Conservation (phyloP, 345 rosid species). For the Conringia planisiliqua region DNA sequence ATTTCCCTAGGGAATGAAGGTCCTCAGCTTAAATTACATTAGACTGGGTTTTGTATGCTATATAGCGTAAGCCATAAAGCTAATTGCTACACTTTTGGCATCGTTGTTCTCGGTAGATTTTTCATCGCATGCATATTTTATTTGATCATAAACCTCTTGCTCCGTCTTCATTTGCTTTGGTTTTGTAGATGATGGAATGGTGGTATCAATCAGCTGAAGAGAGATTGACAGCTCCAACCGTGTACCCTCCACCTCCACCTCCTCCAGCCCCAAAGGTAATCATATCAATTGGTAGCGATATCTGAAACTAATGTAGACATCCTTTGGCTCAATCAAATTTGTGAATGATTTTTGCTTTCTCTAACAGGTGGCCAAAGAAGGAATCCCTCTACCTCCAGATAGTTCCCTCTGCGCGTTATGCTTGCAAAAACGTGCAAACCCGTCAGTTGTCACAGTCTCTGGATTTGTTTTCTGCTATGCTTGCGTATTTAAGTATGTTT, state of each 20-base stretch:
- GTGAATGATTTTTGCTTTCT: not conserved
- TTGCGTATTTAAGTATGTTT: slow-evolving; percentile 84
- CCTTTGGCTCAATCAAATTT: not conserved
- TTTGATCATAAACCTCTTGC: not conserved
- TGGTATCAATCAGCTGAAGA: slow-evolving; percentile 99
- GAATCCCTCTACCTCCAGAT: slow-evolving; percentile 75
- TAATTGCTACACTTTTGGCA: not conserved
- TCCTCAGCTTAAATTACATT: not conserved
- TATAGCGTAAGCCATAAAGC: not conserved
- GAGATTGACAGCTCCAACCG: slow-evolving; percentile 97
- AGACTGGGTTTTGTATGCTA: not conserved
- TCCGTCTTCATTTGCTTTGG: not conserved
- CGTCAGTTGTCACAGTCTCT: slow-evolving; percentile 84
- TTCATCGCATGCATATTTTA: not conserved
- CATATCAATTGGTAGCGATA: not conserved
- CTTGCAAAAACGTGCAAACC: slow-evolving; percentile 91
- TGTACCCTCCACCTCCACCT: slow-evolving; percentile 96
- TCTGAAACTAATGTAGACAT: not conserved
- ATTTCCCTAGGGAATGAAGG: not conserved
- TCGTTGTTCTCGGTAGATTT: not conserved
- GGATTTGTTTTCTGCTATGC: slow-evolving; percentile 97
- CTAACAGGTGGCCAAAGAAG: slow-evolving; percentile 76
- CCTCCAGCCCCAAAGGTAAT: slow-evolving; percentile 90
- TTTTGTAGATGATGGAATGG: slow-evolving; percentile 97
- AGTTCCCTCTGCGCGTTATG: slow-evolving; percentile 85